Base-by-base conservation (phyloP, 1,284 basidiomycete species). In the Meripilus lineatus region DNA sequence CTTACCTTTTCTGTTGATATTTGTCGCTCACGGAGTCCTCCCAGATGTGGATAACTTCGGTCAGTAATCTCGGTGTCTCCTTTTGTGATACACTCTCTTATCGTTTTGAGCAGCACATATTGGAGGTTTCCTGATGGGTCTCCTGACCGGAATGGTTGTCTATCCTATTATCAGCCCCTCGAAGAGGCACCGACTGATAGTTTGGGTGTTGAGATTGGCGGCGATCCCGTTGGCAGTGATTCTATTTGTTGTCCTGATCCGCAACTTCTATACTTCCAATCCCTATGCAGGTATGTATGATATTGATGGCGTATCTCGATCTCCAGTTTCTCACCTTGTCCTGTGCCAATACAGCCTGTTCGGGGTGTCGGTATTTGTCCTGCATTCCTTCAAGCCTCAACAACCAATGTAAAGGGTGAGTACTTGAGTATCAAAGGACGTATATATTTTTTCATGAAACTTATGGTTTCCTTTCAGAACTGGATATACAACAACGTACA, bases 201-300 rank as follows among this genome's bases (percentile, higher is more conserved):
- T 87, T 53, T 92, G 88, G 82, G 67, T 57, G 26, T 76, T 88
- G 55, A 80, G 94, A 44, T 53, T 90, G 13, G 65, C 81, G 24
- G 89, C 90, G 0, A 70, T 91, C 24, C 84, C 84, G 0, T 54
- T 95, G 32, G 76, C 84, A 3, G 64, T 95, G 18, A 67, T 94
- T 22, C 75, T 95, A 24, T 95, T 88, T 52, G 85, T 93, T 20
- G 73, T 93, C 3, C 73, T 97, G 28, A 77, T 78, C 24, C 75
- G 82, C 50, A 97, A 98, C 65, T 97, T 98, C 64, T 96, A 94
- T 60, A 91, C 79, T 2, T 80, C 79, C 32, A 77, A 92, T 58
- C 89, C 89, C 14, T 86, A 84, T 58, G 80, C 82, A 36, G 84
- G 87, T 86, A 58, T 17, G 75, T 66, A 15, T 10, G 25, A 21